These are phyloP conservation scores for Blastobotrys proliferans DNA, from an alignment of 1,139 yeast species.

Conservation along the genomic window DNA sequence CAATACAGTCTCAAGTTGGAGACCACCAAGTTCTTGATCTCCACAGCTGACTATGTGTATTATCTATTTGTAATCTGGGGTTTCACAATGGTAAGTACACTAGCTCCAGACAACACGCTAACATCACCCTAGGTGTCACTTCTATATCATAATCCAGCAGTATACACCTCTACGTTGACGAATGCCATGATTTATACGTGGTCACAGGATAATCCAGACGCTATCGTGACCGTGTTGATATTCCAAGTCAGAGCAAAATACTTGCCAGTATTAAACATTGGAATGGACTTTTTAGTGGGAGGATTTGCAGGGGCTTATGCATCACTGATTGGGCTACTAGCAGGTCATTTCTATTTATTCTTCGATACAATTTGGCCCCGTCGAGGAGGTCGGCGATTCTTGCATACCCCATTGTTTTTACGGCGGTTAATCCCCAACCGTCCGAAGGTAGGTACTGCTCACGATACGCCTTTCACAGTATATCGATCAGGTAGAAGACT, in stretches of 20 bases:
- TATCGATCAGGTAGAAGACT: slow-evolving; percentile 13
- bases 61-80: slow-evolving; percentile 30
- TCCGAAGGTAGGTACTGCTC: too few species aligned
- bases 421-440: slow-evolving; percentile 22
- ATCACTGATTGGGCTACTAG: slow-evolving; percentile 33
- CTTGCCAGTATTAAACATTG: slow-evolving; percentile 33
- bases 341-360: slow-evolving; percentile 35
- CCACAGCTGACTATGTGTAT: slow-evolving; percentile 31
- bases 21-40: slow-evolving; percentile 28
- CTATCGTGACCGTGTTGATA: slow-evolving; percentile 25
- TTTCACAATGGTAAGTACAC: slow-evolving; percentile 33
- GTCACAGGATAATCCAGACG: slow-evolving; percentile 36
- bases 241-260: slow-evolving; percentile 34
- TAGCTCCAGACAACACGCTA: too few species aligned
- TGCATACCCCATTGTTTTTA: slow-evolving; percentile 26
- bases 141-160: too few species aligned
- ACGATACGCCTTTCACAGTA: not conserved
- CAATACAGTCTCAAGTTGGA: slow-evolving; percentile 33
- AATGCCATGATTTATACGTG: slow-evolving; percentile 36
- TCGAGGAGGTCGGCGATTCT: slow-evolving; percentile 23
- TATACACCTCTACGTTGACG: slow-evolving; percentile 5
- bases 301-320: slow-evolving; percentile 29
- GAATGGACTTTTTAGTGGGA: slow-evolving; percentile 27
- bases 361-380: slow-evolving; percentile 27
- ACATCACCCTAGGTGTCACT: too few species aligned